These are phyloP conservation scores for Echites panduratus DNA, from an alignment of 257 asterid species.

Conservation along the genomic window DNA sequence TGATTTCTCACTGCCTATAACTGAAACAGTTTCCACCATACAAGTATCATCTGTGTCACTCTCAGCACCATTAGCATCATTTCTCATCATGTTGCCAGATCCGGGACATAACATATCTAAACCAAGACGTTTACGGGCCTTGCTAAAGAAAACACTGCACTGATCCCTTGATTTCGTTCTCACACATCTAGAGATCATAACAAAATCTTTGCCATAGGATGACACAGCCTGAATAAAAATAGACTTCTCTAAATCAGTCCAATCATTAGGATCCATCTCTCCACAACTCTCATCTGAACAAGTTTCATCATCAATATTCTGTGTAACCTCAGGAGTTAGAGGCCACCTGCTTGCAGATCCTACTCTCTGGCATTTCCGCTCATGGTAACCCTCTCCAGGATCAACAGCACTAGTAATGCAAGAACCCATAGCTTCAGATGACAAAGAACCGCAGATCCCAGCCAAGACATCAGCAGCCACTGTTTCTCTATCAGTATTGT, in stretches of 20 bases:
- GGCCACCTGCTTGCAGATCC: slow-evolving; percentile 47
- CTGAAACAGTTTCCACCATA: slow-evolving; percentile 40
- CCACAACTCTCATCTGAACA: slow-evolving; percentile 92
- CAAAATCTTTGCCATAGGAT: slow-evolving; percentile 70
- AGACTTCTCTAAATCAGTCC: slow-evolving; percentile 94
- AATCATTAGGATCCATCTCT: slow-evolving; percentile 67
- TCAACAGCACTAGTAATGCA: slow-evolving; percentile 85
- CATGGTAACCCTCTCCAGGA: slow-evolving; percentile 58
- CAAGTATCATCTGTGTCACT: slow-evolving; percentile 69
- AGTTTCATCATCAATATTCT: slow-evolving; percentile 61
- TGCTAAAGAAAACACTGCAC: slow-evolving; percentile 86
- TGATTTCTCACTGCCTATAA: slow-evolving; percentile 37
- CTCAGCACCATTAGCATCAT: slow-evolving; percentile 49
- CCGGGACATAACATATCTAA: slow-evolving; percentile 46
- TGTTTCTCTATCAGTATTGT: slow-evolving; percentile 59
- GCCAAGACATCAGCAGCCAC: slow-evolving; percentile 97
- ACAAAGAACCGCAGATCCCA: slow-evolving; percentile 88
- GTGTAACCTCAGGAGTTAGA: slow-evolving; percentile 62
- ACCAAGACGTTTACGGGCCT: slow-evolving; percentile 78
- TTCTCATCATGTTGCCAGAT: slow-evolving; percentile 32
- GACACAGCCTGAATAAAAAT: slow-evolving; percentile 62
- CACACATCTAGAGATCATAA: slow-evolving; percentile 57
- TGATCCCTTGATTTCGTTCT: slow-evolving; percentile 70
- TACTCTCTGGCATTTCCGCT: slow-evolving; percentile 50
- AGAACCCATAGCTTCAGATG: slow-evolving; percentile 96